Conservation (phyloP, 228 moss, liverwort and hornwort genomes). For the Sphagnum fallax region DNA sequence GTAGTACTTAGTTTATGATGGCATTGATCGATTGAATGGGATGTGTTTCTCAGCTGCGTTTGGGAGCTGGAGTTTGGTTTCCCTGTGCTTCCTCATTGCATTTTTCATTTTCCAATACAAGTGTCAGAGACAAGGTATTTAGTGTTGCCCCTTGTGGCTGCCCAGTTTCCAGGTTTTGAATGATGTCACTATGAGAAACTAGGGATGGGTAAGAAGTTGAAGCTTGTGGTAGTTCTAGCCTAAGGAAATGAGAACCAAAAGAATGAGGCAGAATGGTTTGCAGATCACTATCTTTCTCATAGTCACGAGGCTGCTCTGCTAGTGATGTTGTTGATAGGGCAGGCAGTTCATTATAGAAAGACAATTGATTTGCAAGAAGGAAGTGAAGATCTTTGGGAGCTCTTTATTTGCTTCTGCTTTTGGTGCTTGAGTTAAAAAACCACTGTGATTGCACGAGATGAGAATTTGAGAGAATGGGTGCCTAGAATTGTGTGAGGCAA, state of each 20-base stretch:
- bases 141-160: too few species aligned
- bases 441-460: not conserved
- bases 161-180: not conserved
- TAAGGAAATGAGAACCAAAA: not conserved
- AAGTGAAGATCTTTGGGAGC: not conserved
- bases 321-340: too few species aligned
- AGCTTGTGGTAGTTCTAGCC: not conserved
- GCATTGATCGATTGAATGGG: too few species aligned
- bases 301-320: too few species aligned
- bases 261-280: not conserved
- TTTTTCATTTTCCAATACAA: slow-evolving; percentile 88
- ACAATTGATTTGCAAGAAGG: too few species aligned
- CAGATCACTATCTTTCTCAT: too few species aligned
- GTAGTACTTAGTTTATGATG: too few species aligned
- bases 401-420: not conserved
- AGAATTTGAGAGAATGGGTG: too few species aligned
- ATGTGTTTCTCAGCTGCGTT: slow-evolving; percentile 51
- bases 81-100: slow-evolving; percentile 75
- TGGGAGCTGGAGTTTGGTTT: slow-evolving; percentile 89
- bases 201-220: not conserved
- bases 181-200: not conserved
- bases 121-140: slow-evolving; percentile 62
- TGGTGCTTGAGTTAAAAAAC: not conserved
- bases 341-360: too few species aligned
- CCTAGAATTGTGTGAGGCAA: too few species aligned